Conservation (phyloP, 495 filamentous ascomycete genomes). For the Xylaria castorea region DNA sequence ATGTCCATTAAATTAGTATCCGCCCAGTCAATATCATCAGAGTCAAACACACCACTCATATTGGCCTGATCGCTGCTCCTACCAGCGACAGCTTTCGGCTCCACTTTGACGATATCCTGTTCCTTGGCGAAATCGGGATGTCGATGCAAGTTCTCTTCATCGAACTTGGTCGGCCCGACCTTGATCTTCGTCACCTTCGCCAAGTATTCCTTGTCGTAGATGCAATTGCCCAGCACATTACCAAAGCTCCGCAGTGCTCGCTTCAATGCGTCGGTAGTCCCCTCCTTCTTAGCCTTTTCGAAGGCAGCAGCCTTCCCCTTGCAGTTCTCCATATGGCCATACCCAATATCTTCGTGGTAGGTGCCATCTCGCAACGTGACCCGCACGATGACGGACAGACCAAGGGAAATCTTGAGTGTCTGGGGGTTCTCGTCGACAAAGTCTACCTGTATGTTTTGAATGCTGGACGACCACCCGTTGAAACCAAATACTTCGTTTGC, state of each 20-base stretch:
- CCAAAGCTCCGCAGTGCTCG: constrained; percentile 90
- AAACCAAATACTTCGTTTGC: constrained; percentile 99
- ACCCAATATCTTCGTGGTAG: constrained; percentile 95
- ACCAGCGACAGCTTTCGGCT: constrained; percentile 47
- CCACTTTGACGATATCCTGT: constrained; percentile 39
- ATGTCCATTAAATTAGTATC: constrained; percentile 42
- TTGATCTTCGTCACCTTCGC: constrained; percentile 84
- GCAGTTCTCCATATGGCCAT: constrained; percentile 93
- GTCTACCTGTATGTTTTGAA: constrained; percentile 88
- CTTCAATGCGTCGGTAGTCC: constrained; percentile 92
- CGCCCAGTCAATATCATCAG: constrained; percentile 40
- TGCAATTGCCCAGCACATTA: constrained; percentile 94
- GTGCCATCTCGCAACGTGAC: constrained; percentile 91
- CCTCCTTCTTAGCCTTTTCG: constrained; percentile 98
- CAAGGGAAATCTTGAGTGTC: constrained; percentile 75
- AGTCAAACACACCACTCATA: constrained; percentile 38
- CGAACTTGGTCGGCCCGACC: constrained; percentile 69
- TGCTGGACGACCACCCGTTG: constrained; percentile 94
- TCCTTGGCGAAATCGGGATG: constrained; percentile 78
- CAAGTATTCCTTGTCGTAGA: constrained; percentile 96
- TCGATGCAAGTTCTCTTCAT: constrained; percentile 76
- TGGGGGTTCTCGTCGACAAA: constrained; percentile 71
- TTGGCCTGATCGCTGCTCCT: constrained; percentile 30
- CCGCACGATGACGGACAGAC: constrained; percentile 84
- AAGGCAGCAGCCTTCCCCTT: constrained; percentile 94